A percentile compares a stretch with the other conserved stretches of the same genome.
Evolutionary conservation across 495 filamentous ascomycete genomes (phyloP).

Genomic region (Penicillium robsamsonii): DNA sequence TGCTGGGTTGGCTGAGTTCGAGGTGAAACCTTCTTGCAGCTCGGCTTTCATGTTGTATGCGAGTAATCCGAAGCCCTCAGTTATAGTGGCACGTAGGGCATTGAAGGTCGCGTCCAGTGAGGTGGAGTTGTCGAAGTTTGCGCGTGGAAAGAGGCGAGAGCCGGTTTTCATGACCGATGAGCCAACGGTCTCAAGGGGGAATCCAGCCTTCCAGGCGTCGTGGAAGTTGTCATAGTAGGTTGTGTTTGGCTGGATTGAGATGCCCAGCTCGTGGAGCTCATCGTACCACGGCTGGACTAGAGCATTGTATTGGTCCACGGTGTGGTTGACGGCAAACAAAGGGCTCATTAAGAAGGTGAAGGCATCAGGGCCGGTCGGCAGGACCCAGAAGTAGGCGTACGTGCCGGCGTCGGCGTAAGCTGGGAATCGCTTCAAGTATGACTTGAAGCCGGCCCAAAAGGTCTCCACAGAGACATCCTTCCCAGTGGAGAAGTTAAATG

Average conservation of each 20-base stretch:
- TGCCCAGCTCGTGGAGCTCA: constrained; percentile 32
- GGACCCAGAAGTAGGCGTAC: constrained; percentile 51
- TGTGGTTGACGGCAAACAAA: constrained; percentile 52
- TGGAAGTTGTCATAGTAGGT: constrained; percentile 51
- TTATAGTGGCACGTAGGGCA: constrained; percentile 44
- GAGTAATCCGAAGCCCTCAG: constrained; percentile 42
- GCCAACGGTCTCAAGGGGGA: constrained; percentile 48
- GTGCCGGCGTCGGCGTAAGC: constrained; percentile 49
- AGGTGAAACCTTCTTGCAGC: constrained; percentile 19
- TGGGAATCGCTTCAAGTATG: constrained; percentile 49
- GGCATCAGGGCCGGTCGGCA: constrained; percentile 15
- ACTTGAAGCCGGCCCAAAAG: constrained; percentile 51
- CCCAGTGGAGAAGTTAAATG: constrained; percentile 40
- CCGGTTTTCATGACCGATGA: constrained; percentile 36
- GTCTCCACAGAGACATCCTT: constrained; percentile 32
- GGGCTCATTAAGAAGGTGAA: constrained; percentile 31
- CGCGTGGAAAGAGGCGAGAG: constrained; percentile 52
- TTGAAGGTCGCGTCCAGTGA: constrained; percentile 44
- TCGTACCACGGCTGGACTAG: constrained; percentile 49
- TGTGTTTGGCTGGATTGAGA: constrained; percentile 43
- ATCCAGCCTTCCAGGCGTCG: constrained; percentile 44
- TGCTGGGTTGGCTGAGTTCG: constrained; percentile 53
- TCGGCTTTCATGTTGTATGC: constrained; percentile 51
- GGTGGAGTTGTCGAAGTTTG: constrained; percentile 39
- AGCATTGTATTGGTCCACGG: constrained; percentile 39